Evolutionary conservation across 192 early-diverging fungal genomes (phyloP).

Genomic region (Umbelopsis sp.): DNA sequence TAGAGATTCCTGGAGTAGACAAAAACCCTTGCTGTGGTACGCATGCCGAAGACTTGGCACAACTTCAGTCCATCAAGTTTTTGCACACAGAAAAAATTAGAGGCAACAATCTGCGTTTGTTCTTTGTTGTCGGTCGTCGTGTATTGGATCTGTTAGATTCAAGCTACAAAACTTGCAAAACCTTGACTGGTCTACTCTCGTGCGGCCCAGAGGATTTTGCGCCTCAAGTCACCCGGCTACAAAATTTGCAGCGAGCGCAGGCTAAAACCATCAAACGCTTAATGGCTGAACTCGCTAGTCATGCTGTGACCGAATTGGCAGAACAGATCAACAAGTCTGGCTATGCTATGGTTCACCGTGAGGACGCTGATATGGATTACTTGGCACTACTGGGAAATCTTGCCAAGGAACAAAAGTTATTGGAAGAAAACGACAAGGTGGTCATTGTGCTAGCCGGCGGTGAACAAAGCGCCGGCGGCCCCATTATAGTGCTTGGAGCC

Average conservation of each 20-base stretch:
- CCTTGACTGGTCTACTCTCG: slow-evolving; percentile 42
- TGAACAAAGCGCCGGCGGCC: slow-evolving; percentile 44
- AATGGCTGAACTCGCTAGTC: slow-evolving; percentile 41
- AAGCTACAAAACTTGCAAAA: slow-evolving; percentile 37
- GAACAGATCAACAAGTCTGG: slow-evolving; percentile 20
- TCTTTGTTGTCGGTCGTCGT: slow-evolving; percentile 70
- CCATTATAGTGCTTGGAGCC: slow-evolving; percentile 44
- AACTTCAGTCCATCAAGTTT: slow-evolving; percentile 69
- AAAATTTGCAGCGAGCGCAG: slow-evolving; percentile 35
- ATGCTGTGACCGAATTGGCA: slow-evolving; percentile 38
- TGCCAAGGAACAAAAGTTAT: slow-evolving; percentile 39
- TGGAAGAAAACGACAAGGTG: not conserved
- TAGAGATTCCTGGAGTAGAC: slow-evolving; percentile 54
- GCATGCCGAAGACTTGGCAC: slow-evolving; percentile 58
- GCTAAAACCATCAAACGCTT: slow-evolving; percentile 41
- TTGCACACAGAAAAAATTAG: slow-evolving; percentile 65
- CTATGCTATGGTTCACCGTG: slow-evolving; percentile 40
- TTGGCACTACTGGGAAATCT: slow-evolving; percentile 30
- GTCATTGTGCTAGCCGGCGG: slow-evolving; percentile 45
- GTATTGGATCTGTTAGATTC: slow-evolving; percentile 48
- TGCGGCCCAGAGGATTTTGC: slow-evolving; percentile 47
- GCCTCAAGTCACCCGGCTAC: slow-evolving; percentile 39
- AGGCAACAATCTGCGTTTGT: slow-evolving; percentile 65
- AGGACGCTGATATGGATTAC: slow-evolving; percentile 55
- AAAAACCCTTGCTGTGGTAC: slow-evolving; percentile 78